Base-by-base conservation (phyloP, 495 filamentous ascomycete genomes). In the Neurospora terricola region DNA sequence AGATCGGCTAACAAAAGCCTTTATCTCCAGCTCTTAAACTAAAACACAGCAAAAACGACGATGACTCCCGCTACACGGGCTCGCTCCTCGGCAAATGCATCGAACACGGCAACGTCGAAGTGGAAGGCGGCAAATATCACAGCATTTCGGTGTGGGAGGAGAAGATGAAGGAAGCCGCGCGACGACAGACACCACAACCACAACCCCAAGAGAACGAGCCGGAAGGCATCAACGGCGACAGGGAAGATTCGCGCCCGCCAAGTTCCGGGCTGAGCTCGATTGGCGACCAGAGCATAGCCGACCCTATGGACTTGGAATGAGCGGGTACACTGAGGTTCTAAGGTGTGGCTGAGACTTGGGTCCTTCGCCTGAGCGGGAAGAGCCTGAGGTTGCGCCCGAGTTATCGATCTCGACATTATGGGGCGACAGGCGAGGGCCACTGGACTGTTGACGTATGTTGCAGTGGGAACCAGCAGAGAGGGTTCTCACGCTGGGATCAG, bases 1-100 rank as follows among this genome's bases (percentile, higher is more conserved):
- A 68, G 36, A 34, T n/a, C 14, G 23, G 18, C 59, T 36, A 40
- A 69, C 70, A 71, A 18, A 9, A 34, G 2, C 3, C 21, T 69
- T 3, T n/a, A 0, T 21, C 12, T 16, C 18, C 5, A 86, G 87
- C 88, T 4, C 83, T 97, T 72, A 96, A 94, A 80, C 92, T 92
- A 78, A 95, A 94, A 73, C 91, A 95, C 79, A 92, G 88, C 80
- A 94, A 94, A 77, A 92, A 89, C 5, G 84, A 82, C 39, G 93
- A 96, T 75, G 92, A 95, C 74, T 89, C 91, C 11, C 88, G 94
- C 74, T 97, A 90, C 80, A 86, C 89, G 39, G 93, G 93, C 4
- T 96, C 94, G 5, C 85, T 93, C 0, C 81, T 98, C 12, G 94
- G 94, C 4, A 90, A 89, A 74, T 80, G 81, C 66, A 87, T 85